Conservation (phyloP, 2,329 filamentous ascomycete genomes). For the Gnomoniopsis smithogilvyi region DNA sequence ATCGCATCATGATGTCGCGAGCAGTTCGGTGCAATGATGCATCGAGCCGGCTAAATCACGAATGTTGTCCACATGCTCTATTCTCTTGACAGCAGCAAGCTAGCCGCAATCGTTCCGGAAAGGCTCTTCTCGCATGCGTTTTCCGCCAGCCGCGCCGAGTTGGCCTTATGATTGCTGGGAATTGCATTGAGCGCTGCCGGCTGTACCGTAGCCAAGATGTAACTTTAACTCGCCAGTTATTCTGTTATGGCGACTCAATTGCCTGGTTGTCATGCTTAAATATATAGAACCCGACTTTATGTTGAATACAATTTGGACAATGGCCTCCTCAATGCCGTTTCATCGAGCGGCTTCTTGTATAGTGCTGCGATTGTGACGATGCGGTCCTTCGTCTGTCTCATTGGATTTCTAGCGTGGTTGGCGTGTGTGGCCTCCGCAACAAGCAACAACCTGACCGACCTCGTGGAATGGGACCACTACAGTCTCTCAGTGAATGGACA, state of each 20-base stretch:
- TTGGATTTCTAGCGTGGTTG: constrained; percentile 10
- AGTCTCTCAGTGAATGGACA: constrained; percentile 45
- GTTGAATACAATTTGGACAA: not conserved
- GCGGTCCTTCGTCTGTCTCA: constrained; percentile 12
- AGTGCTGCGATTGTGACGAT: constrained; percentile 4
- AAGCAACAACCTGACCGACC: constrained; percentile 37
- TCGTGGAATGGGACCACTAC: constrained; percentile 50
- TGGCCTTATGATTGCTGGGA: constrained; percentile 17
- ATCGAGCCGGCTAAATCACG: constrained; percentile 4
- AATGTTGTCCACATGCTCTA: not conserved
- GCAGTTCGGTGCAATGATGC: constrained; percentile 13
- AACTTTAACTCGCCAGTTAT: not conserved
- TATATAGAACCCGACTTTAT: constrained; percentile 2
- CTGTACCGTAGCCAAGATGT: not conserved
- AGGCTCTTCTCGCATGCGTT: not conserved
- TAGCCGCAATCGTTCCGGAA: not conserved
- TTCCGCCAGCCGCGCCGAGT: not conserved
- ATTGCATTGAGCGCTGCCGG: not conserved
- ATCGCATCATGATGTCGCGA: not conserved
- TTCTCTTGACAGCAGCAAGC: not conserved
- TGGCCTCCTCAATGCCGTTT: not conserved
- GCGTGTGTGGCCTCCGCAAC: constrained; percentile 28
- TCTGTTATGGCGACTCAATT: not conserved
- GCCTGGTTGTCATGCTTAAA: not conserved
- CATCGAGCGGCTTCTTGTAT: not conserved